Conservation (phyloP, 2,329 filamentous ascomycete genomes). For the Gyromitra esculenta region DNA sequence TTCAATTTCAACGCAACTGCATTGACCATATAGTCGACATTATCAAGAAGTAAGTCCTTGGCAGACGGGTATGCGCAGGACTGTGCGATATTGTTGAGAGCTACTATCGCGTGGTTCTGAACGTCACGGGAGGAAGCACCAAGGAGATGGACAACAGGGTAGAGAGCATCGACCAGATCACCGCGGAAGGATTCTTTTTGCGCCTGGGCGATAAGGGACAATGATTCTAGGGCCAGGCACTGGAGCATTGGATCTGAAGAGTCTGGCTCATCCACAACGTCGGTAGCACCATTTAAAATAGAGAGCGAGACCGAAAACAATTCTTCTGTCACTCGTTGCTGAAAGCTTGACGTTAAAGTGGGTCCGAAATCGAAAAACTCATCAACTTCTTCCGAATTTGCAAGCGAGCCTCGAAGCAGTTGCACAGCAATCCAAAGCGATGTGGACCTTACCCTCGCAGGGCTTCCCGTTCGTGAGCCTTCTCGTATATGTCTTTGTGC, state of each 20-base stretch:
- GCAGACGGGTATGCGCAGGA: conserved; percentile 79
- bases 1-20: conserved; percentile 89
- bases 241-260: conserved; percentile 69
- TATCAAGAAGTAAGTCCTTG: conserved; percentile 82
- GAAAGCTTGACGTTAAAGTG: conserved; percentile 47
- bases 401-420: conserved; percentile 58
- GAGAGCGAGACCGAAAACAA: conserved; percentile 75
- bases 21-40: conserved; percentile 96
- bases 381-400: conserved; percentile 61
- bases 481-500: conserved; percentile 56
- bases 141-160: conserved; percentile 88
- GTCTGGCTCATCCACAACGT: conserved; percentile 69
- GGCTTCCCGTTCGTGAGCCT: conserved; percentile 44
- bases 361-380: conserved; percentile 63
- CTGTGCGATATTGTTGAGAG: conserved; percentile 79
- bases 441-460: conserved; percentile 53
- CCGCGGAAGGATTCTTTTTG: conserved; percentile 75
- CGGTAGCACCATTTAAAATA: conserved; percentile 68
- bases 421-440: conserved; percentile 58
- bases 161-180: conserved; percentile 89
- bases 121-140: conserved; percentile 75
- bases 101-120: conserved; percentile 81
- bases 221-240: conserved; percentile 76
- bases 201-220: conserved; percentile 77
- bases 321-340: conserved; percentile 65